Evolutionary conservation across 495 filamentous ascomycete species (phyloP), one percentile per base, ranked within the genome.

Genomic region (Penicillium paradoxum): DNA sequence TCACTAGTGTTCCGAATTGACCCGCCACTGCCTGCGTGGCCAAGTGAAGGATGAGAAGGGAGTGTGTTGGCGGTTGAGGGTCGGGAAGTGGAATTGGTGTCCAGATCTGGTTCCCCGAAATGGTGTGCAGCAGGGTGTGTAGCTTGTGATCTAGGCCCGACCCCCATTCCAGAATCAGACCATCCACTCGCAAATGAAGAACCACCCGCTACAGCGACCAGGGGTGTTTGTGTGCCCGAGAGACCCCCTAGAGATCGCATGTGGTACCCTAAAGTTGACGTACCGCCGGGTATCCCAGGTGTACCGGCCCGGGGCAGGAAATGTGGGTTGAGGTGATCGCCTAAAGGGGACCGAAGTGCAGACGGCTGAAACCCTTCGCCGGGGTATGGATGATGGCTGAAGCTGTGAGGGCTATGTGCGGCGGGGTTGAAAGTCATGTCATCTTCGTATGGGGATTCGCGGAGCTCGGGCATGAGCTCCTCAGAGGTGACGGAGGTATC

Each of bases 181-280:
- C 80, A 84, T 29, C 71, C 70, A 49, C 71, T 72, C 14, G 79
- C 71, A 38, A 81, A 79, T 7, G 78, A 75, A 15, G 75, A 69
- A 61, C 84, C 79, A 10, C 89, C 86, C n/a, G 89, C 88, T 6
- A 92, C 88, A 6, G 89, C 90, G 1, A 89, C 88, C 0, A 96
- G 79, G 0, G 92, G 93, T 2, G 91, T 97, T 42, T 90, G 85
- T 3, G 87, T 83, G 1, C 93, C 92, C 2, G 90, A 89, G 32
- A 95, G 76, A 7, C 72, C 74, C 0, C 86, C 88, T 6, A 84
- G 74, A 0, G 85, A 83, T 22, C 96, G 82, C 2, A 90, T 83
- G 67, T 96, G 91, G 66, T 97, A 97, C 57, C 88, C 85, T 21
- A 97, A 77, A 59, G 91, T 95, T 3, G 91, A 91, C 4, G 88